Evolutionary conservation across 169 alveolate species (phyloP), one percentile per base, ranked within the genome.

Genomic region (Neospora caninum): DNA sequence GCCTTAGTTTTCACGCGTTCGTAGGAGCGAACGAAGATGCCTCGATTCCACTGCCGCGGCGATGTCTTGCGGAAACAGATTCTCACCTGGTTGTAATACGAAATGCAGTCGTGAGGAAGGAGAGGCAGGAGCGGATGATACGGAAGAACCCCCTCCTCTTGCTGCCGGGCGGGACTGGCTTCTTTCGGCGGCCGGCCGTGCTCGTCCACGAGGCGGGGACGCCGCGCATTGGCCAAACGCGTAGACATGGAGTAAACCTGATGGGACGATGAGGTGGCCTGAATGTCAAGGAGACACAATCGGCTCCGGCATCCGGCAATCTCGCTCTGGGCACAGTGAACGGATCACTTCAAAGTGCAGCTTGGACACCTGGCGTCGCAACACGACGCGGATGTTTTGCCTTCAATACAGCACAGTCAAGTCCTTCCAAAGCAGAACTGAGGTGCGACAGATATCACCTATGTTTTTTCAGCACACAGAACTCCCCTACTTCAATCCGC

Each of bases 171-270:
- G 0, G 87, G 87, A 20, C 29, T 29, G 39, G 87, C 53, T 27
- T 34, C 45, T 39, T 78, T 78, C 45, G n/a, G 89, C 67, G 53
- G 88, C 36, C 6, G 80, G 43, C 78, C 82, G 88, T 27, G 38
- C 58, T 25, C 67, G 31, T 34, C 39, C 80, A 43, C 54, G 41
- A 69, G 80, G 42, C 53, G 39, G 39, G 95, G 95, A 10, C 93
- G 92, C 54, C 89, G 80, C n/a, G 95, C 95, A 34, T 58, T 92
- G n/a, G 93, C 93, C n/a, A 83, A 43, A 34, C 88, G 92, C 16
- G 93, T 92, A 0, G 95, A 88, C 45, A 92, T 53, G n/a, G 83
- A 10, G 64, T 83, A 84, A 41, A 92, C 49, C 88, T 92, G 95
- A 70, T 92, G 92, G 31, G 91, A 38, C 42, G 84, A 36, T 43